Evolutionary conservation across 352 stramenopile genomes (phyloP).

Genomic region (Pythium utonaiense): DNA sequence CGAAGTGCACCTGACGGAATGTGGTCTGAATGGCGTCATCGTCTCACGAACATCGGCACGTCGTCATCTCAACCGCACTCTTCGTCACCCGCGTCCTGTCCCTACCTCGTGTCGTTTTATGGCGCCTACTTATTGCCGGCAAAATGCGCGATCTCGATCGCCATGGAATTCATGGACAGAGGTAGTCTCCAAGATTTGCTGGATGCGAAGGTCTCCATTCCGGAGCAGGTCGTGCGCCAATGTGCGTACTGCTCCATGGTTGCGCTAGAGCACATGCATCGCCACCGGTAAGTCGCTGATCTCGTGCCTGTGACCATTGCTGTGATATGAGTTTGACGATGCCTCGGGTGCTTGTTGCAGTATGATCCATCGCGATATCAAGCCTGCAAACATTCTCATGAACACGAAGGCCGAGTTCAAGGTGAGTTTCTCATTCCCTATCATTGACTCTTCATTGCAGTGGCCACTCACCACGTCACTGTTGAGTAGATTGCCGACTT

Average conservation of each 20-base stretch:
- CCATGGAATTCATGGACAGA: conserved; percentile 93
- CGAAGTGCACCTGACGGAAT: neutral
- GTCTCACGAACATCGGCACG: conserved; percentile 10
- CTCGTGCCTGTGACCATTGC: too few relatives aligned
- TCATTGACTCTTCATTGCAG: neutral
- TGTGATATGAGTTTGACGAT: neutral
- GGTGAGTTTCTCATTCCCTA: conserved; percentile 24
- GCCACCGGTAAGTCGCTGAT: conserved; percentile 37
- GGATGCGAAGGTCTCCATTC: conserved; percentile 38
- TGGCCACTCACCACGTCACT: neutral
- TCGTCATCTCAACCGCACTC: neutral
- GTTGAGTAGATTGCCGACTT: conserved; percentile 65
- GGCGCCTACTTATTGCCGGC: conserved; percentile 80
- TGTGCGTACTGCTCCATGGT: conserved; percentile 79
- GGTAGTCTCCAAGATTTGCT: conserved; percentile 82
- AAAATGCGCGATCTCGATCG: conserved; percentile 75
- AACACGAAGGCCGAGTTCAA: conserved; percentile 84
- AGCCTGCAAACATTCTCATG: conserved; percentile 88
- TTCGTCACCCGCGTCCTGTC: conserved; percentile 30
- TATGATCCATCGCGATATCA: conserved; percentile 90
- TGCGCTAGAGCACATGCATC: conserved; percentile 85
- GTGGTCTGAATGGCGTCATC: conserved; percentile 16
- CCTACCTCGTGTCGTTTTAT: conserved; percentile 88
- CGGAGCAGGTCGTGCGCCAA: conserved; percentile 62
- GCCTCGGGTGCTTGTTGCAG: conserved; percentile 24